These are phyloP conservation scores for Yamadazyma dendronema DNA, from an alignment of 1,139 yeast species.

Conservation along the genomic window DNA sequence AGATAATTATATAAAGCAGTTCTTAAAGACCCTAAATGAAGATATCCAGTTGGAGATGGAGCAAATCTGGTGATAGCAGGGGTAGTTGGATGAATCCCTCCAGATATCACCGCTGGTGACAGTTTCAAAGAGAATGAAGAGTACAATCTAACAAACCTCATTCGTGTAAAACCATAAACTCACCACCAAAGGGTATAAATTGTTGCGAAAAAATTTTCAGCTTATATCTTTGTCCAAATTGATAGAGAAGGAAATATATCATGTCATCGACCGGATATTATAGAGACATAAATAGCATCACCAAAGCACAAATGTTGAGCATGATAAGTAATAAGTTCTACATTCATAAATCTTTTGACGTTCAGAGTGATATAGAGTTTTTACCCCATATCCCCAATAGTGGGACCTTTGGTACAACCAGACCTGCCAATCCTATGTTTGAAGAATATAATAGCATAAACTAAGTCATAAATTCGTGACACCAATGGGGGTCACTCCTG, in stretches of 20 bases:
- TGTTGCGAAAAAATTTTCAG: constrained; percentile 8
- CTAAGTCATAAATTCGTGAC: no score
- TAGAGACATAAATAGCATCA: constrained; percentile 4
- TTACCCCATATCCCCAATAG: constrained; percentile 46
- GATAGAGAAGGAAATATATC: neutral
- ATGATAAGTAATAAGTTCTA: constrained; percentile 49
- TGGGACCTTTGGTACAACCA: neutral
- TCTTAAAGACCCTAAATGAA: constrained; percentile 88
- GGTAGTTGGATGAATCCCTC: constrained; percentile 37
- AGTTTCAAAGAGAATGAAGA: constrained; percentile 8
- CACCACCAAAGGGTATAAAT: neutral
- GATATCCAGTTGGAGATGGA: constrained; percentile 94
- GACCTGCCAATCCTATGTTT: no score
- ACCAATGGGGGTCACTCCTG: no score
- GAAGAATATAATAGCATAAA: no score
- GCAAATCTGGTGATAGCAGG: constrained; percentile 94
- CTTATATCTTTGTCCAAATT: neutral
- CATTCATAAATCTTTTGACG: constrained; percentile 65
- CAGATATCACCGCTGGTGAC: neutral
- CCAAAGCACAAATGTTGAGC: constrained; percentile 20
- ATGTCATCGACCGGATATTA: constrained; percentile 6
- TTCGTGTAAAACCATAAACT: neutral
- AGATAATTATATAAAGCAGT: constrained; percentile 90
- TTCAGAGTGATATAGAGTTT: constrained; percentile 70
- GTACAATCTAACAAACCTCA: constrained; percentile 7